Base-by-base conservation (phyloP, 1,284 basidiomycete genomes). In the Phellinidium pouzarii region DNA sequence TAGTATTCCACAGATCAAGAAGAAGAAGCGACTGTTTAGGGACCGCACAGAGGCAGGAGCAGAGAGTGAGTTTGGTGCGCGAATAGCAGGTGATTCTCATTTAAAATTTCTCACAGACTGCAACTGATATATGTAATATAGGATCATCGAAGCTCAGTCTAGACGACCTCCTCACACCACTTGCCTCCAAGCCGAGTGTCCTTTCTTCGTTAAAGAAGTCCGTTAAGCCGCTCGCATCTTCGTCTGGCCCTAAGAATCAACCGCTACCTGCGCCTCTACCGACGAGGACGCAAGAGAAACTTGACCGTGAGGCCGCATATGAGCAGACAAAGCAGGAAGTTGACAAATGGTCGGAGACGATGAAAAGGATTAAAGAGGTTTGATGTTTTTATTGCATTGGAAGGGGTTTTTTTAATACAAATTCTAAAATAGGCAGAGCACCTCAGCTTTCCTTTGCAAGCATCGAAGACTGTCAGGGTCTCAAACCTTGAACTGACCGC, bases 291-390 rank as follows among this genome's bases (percentile, higher is more conserved):
- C 91, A 97, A 66, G 94, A 97, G 58, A 84, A 89, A 43, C 70
- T 98, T 1, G 94, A 97, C 62, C 84, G 95, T 42, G 84, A 93
- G 65, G 95, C 93, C 3, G 96, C 95, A 0, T 97, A 97, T 66
- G 90, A 94, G 62, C 80, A 88, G 66, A 96, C 94, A 2, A 92
- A 91, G 64, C 80, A 82, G 59, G 94, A 98, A 66, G 88, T 95
- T 2, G 82, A 91, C 59, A 96, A 95, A 70, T 99, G 95, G 95
- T 82, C 82, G 43, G 83, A 83, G 7, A 90, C 92, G 2, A 97
- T 96, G 84, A 87, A 87, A 67, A 77, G 81, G 25, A 89, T 94
- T 58, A 83, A 84, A 61, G 87, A 93, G 72, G 87, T 82, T 48
- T 14, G 66, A 58, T 45, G 25, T 17, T 12, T 26, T 14, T 41